phyloP scores from a whole-genome alignment of 1,139 yeast species.

The Ogataea hybrid region DNA sequence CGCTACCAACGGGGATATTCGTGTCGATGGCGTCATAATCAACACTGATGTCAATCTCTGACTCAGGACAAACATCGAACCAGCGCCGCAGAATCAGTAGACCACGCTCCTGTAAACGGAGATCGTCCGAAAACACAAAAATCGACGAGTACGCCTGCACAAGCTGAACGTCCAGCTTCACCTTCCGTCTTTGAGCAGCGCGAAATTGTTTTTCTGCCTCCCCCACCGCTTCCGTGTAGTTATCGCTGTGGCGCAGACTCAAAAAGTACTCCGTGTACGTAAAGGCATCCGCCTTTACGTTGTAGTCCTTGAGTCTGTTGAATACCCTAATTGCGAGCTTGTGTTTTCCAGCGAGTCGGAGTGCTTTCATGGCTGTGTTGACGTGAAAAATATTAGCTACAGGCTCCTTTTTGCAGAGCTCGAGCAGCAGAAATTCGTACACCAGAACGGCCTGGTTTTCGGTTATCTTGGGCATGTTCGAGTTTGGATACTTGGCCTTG shows the following conservation, averaged over 20 bases:
- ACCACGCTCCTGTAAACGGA: slow-evolving; percentile 26
- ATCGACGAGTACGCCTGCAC: slow-evolving; percentile 25
- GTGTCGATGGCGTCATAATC: slow-evolving; percentile 10
- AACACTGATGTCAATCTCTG: slow-evolving; percentile 16
- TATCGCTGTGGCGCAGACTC: slow-evolving; percentile 20
- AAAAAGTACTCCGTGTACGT: slow-evolving; percentile 36
- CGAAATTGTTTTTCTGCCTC: slow-evolving; percentile 23
- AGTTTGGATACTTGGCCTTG: slow-evolving; percentile 28
- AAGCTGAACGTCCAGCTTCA: slow-evolving; percentile 23
- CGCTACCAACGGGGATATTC: neutral
- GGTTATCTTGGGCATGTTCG: slow-evolving; percentile 24
- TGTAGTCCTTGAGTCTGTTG: slow-evolving; percentile 18
- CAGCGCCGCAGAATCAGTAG: slow-evolving; percentile 29
- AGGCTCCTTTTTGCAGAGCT: slow-evolving; percentile 16
- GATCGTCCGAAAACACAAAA: slow-evolving; percentile 27
- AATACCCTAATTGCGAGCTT: slow-evolving; percentile 31
- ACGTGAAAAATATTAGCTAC: slow-evolving; percentile 30
- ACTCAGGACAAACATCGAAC: slow-evolving; percentile 28
- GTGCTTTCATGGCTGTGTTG: slow-evolving; percentile 35
- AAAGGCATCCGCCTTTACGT: slow-evolving; percentile 30
- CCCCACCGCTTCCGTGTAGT: slow-evolving; percentile 19
- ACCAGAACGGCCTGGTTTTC: slow-evolving; percentile 28
- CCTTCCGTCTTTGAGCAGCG: slow-evolving; percentile 20
- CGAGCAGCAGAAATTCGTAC: slow-evolving; percentile 24
- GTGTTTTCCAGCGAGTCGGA: slow-evolving; percentile 33